phyloP scores from a whole-genome alignment of 768 basidiomycete species.

The Suillus subaureus region DNA sequence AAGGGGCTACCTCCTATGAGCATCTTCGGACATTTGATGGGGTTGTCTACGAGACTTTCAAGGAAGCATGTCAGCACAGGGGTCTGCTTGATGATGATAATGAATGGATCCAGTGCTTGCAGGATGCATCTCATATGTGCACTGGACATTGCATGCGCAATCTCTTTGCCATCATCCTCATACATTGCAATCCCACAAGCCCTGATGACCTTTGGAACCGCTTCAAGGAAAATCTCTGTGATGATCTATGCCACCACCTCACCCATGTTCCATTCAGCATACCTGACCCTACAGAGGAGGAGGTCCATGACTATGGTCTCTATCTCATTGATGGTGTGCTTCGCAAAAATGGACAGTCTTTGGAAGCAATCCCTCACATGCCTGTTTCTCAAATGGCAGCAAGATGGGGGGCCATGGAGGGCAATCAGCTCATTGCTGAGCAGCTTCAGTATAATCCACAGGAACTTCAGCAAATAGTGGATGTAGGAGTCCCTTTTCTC shows the following conservation, averaged over 20 bases:
- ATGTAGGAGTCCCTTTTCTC: slow-evolving; percentile 14
- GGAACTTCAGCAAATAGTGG: background rate
- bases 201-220: slow-evolving; percentile 40
- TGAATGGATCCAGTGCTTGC: slow-evolving; percentile 49
- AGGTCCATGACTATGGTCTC: slow-evolving; percentile 45
- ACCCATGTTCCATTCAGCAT: slow-evolving; percentile 1
- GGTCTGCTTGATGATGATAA: slow-evolving; percentile 49
- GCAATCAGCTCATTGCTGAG: slow-evolving; percentile 22
- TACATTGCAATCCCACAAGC: slow-evolving; percentile 32
- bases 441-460: background rate
- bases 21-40: slow-evolving; percentile 28
- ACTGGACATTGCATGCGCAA: slow-evolving; percentile 36
- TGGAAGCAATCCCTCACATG: slow-evolving; percentile 20
- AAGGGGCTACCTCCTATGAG: slow-evolving; percentile 27
- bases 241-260: slow-evolving; percentile 38
- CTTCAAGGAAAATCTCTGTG: slow-evolving; percentile 39
- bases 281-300: slow-evolving; percentile 28
- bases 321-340: slow-evolving; percentile 36
- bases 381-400: slow-evolving; percentile 13
- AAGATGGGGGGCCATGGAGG: slow-evolving; percentile 20
- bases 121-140: slow-evolving; percentile 42
- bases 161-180: slow-evolving; percentile 46
- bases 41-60: slow-evolving; percentile 31
- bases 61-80: slow-evolving; percentile 41
- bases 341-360: slow-evolving; percentile 10